Evolutionary conservation across 2,329 filamentous ascomycete species (phyloP), one percentile per base, ranked within the genome.

Genomic region (Hypoxylon sp.): DNA sequence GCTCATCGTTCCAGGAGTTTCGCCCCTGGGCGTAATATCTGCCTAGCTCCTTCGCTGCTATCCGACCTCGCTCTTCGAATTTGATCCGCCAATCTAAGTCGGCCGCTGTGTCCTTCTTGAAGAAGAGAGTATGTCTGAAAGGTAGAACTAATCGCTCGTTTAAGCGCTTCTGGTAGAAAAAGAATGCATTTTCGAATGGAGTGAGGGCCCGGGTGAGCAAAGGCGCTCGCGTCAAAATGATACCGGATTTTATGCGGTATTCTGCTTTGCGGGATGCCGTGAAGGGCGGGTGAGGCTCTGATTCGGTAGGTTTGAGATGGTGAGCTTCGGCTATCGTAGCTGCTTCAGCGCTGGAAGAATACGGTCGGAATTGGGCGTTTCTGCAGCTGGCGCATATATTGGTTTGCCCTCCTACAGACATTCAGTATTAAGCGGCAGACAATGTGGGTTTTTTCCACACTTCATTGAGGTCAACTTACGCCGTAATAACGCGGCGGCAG

Each of bases 161-260:
- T 67, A 99, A 87, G 13, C 96, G 94, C 76, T 95, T 95, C 83
- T 99, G 96, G 84, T 99, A 99, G 80, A 99, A 94, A 85, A 92
- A 97, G 83, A 92, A 98, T 71, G 95, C 87, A 78, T 94, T 92
- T 81, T 99, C 96, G 81, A 99, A 98, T 11, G 93, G 86, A 35
- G 92, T 92, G 59, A 95, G 90, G 68, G 91, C 86, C 73, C 92
- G 91, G 26, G 96, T 98, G 76, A 99, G 86, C 65, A 97, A 85
- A 5, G 96, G 96, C 52, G 96, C 89, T 29, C 96, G 93, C 50
- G 94, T 96, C 70, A 99, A 89, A 73, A 98, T 89, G 66, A 98
- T 86, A 71, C 93, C 92, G 64, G 86, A 85, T 65, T 83, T 84
- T 78, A 90, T 83, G 71, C 82, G 81, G 81, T 87, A 87, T 68